Base-by-base conservation (phyloP, 306 rosid species). In the Gastrolobium villosum region DNA sequence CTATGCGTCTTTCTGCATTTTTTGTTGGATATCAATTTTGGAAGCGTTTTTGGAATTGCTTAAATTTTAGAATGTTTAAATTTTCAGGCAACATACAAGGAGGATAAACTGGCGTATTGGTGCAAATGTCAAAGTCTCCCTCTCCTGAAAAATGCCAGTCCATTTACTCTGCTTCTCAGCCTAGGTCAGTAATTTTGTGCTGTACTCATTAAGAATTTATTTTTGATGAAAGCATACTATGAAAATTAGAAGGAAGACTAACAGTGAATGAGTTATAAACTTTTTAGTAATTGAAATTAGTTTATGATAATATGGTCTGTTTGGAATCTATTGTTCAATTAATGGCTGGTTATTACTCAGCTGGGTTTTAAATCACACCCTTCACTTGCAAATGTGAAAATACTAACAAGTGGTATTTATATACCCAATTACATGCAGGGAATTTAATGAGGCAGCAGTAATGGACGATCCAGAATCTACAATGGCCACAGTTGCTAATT, bases 101-200 rank as follows among this genome's bases (percentile, higher is more conserved):
- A 79, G 69, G 49, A 76, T 76, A 64, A 79, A 81, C 84, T 61
- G 81, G 84, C 44, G 3, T 76, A 65, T 75, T 70, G 74, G 63
- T 85, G 97, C 90, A 89, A 93, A 93, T 91, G 95, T 87, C 95
- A 66, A 89, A 86, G 86, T 82, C 90, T 84, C 88, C 88, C 86
- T 85, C 91, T 84, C 76, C 75, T 65, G 79, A 85, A 78, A 84
- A 63, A 64, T 75, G 30, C 49, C 87, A 76, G 72, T 64, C 81
- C 62, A 6, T 69, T 61, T 81, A 81, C 55, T 79, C 92, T 74
- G 86, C 88, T 52, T 78, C 83, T 73, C 72, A 63, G 70, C 78
- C 78, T 53, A 77, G 88, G 97, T 91, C 37, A 81, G 91, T 59
- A 56, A 75, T 57, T 45, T 80, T 76, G 41, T 36, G 5, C 66